Evolutionary conservation across 805 yeast genomes (phyloP).

Genomic region (Wickerhamiella lipophila): DNA sequence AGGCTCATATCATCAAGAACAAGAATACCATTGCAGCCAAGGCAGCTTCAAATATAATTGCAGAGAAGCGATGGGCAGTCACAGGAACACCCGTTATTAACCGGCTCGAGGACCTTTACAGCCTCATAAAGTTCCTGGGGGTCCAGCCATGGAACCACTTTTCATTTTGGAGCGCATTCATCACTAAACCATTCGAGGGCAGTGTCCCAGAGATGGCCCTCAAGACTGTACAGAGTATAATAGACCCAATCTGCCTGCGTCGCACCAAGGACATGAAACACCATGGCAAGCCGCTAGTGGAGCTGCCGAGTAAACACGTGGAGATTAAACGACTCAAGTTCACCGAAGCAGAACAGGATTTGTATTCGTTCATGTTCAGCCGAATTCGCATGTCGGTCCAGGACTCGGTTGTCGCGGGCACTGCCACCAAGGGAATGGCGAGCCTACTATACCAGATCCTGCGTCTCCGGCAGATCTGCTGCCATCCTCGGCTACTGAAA

Average conservation of each 20-base stretch:
- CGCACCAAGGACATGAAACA: constrained; percentile 79
- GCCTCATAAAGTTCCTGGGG: constrained; percentile 57
- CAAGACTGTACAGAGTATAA: constrained; percentile 69
- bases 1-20: constrained; percentile 81
- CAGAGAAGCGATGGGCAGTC: constrained; percentile 65
- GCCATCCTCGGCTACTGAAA: constrained; percentile 60
- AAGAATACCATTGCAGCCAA: constrained; percentile 65
- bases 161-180: constrained; percentile 75
- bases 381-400: constrained; percentile 42
- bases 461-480: constrained; percentile 76
- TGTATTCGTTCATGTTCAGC: constrained; percentile 57
- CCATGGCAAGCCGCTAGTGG: constrained; percentile 63
- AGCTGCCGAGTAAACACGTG: constrained; percentile 64
- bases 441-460: constrained; percentile 72
- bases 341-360: constrained; percentile 47
- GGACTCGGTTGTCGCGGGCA: constrained; percentile 38
- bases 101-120: constrained; percentile 72
- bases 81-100: constrained; percentile 93
- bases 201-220: constrained; percentile 52
- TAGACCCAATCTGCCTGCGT: constrained; percentile 71
- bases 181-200: constrained; percentile 71
- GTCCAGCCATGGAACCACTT: constrained; percentile 86
- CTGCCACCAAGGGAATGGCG: constrained; percentile 57
- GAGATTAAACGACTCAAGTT: constrained; percentile 54
- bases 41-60: constrained; percentile 54